Evolutionary conservation across 176 grass and related monocot genomes (phyloP).

Genomic region (Aegilops sharonensis): DNA sequence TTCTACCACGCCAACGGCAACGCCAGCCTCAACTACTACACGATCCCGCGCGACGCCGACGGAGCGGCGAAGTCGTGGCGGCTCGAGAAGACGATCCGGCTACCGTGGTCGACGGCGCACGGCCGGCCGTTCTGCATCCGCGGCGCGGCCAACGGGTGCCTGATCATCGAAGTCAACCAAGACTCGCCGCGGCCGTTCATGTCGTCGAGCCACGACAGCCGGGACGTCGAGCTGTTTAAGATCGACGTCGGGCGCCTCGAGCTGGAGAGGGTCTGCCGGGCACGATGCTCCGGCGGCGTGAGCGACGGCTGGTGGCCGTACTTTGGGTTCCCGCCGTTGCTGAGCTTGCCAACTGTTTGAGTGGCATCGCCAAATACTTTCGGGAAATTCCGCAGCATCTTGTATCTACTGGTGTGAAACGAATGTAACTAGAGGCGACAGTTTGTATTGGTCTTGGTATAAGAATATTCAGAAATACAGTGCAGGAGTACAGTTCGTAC

Average conservation of each 20-base stretch:
- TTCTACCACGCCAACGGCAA: conserved; percentile 38
- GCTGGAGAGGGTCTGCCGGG: conserved; percentile 34
- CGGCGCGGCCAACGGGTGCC: conserved; percentile 25
- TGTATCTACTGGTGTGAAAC: background rate
- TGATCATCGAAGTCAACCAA: conserved; percentile 31
- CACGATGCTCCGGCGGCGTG: background rate
- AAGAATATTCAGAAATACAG: background rate
- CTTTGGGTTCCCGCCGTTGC: conserved; percentile 39
- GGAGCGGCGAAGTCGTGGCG: background rate
- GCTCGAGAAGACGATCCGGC: conserved; percentile 28
- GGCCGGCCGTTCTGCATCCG: conserved; percentile 19
- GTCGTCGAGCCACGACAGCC: background rate
- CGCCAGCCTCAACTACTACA: conserved; percentile 40
- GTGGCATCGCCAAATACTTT: background rate
- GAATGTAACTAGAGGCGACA: background rate
- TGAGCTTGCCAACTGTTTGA: conserved; percentile 45
- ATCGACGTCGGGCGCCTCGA: conserved; percentile 30
- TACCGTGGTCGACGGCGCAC: conserved; percentile 18
- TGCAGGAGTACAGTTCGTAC: too few relatives aligned
- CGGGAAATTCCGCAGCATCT: background rate
- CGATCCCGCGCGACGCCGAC: background rate
- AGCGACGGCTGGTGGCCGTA: conserved; percentile 36
- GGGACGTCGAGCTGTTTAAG: conserved; percentile 40
- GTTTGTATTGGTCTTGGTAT: background rate
- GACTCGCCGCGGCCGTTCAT: conserved; percentile 1